Evolutionary conservation across 306 rosid species (phyloP).

Genomic region (Fagus sylvatica): DNA sequence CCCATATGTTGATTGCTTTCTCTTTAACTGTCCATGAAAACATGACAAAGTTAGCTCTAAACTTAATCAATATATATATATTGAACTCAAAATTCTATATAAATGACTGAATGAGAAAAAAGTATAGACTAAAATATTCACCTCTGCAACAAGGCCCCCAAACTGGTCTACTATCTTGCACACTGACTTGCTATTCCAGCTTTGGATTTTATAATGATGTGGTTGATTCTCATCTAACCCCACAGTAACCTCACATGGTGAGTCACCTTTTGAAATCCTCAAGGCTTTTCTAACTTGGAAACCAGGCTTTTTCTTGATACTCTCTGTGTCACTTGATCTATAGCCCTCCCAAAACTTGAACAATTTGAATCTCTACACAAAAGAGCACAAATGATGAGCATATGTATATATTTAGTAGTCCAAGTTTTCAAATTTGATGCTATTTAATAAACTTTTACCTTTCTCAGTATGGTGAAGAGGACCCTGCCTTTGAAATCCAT

Average conservation of each 20-base stretch:
- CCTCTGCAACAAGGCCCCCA: conserved; percentile 63
- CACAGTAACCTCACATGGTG: conserved; percentile 42
- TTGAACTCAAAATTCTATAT: neutral
- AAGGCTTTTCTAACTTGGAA: conserved; percentile 47
- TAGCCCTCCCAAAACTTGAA: conserved; percentile 64
- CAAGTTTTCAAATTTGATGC: neutral
- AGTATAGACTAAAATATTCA: neutral
- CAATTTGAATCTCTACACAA: conserved; percentile 43
- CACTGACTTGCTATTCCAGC: conserved; percentile 37
- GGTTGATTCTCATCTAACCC: conserved; percentile 51
- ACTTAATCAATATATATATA: neutral
- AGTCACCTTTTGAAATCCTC: conserved; percentile 39
- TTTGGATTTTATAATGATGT: conserved; percentile 44
- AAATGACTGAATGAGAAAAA: neutral
- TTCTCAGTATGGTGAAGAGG: conserved; percentile 58
- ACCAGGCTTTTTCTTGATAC: conserved; percentile 36
- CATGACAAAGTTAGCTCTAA: neutral
- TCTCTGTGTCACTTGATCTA: conserved; percentile 37
- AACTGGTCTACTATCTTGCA: conserved; percentile 53
- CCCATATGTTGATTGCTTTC: conserved; percentile 61
- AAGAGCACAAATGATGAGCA: neutral
- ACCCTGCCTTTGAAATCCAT: conserved; percentile 62
- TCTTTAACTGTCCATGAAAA: conserved; percentile 45
- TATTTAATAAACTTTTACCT: conserved; percentile 31
- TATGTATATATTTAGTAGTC: neutral